Evolutionary conservation across 2,329 filamentous ascomycete genomes (phyloP).

Genomic region (Fusarium brevicatenulatum): DNA sequence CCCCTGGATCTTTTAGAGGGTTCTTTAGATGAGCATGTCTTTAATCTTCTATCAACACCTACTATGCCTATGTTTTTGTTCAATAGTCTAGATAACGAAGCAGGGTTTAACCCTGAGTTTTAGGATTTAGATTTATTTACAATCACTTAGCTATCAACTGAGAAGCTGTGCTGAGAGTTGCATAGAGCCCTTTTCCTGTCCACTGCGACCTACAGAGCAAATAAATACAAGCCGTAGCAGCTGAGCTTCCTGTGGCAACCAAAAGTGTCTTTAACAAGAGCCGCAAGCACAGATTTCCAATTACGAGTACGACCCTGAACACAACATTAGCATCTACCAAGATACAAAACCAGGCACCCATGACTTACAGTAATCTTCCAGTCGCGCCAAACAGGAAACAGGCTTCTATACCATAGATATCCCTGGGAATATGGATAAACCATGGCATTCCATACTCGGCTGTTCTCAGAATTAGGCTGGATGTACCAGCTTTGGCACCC

Average conservation of each 20-base stretch:
- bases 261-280: neutral
- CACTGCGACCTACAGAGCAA: neutral
- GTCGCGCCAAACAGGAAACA: neutral
- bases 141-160: too few species aligned
- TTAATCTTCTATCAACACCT: too few species aligned
- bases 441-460: neutral
- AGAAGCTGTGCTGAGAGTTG: too few species aligned
- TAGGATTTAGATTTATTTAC: too few species aligned
- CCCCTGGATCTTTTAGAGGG: too few species aligned
- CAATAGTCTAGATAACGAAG: too few species aligned
- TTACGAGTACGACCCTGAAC: neutral
- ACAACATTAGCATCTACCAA: fast-evolving
- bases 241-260: neutral
- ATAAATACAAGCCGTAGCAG: too few species aligned
- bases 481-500: neutral
- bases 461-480: neutral
- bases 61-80: too few species aligned
- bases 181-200: too few species aligned
- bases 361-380: neutral
- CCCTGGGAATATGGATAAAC: neutral
- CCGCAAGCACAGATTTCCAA: neutral
- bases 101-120: too few species aligned
- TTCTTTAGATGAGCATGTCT: too few species aligned
- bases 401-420: neutral
- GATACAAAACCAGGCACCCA: fast-evolving